Conservation (phyloP, 2,329 filamentous ascomycete genomes). For the Xylariomycetidae sp. region DNA sequence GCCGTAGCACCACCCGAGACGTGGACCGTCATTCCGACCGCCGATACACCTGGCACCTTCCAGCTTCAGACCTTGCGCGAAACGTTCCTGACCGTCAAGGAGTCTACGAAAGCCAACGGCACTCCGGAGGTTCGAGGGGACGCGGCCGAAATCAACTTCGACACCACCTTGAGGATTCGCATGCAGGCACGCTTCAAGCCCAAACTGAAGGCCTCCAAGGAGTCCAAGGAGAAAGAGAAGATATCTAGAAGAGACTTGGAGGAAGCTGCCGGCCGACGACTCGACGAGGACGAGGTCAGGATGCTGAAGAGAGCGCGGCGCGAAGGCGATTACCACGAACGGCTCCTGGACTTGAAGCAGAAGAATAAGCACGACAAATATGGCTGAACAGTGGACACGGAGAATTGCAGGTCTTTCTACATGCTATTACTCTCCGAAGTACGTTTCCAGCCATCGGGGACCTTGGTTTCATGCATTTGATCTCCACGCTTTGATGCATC, state of each 20-base stretch:
- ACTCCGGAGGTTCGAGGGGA: constrained; percentile 69
- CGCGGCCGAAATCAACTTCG: constrained; percentile 58
- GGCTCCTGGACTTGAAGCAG: constrained; percentile 76
- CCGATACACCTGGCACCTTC: constrained; percentile 65
- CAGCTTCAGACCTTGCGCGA: constrained; percentile 68
- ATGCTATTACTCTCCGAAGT: too few relatives aligned
- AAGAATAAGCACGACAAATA: constrained; percentile 93
- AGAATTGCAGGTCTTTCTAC: constrained; percentile 7
- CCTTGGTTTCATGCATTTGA: too few relatives aligned
- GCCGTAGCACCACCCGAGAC: constrained; percentile 81
- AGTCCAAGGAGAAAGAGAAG: constrained; percentile 77
- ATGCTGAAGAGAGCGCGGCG: constrained; percentile 73
- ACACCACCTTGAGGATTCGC: constrained; percentile 70
- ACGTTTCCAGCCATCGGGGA: too few relatives aligned
- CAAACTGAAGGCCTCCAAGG: constrained; percentile 68
- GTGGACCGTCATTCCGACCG: constrained; percentile 60
- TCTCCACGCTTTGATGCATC: constrained; percentile 52
- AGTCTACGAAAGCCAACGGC: constrained; percentile 43
- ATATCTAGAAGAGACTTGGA: constrained; percentile 83
- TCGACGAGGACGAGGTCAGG: constrained; percentile 83
- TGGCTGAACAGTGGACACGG: constrained; percentile 29
- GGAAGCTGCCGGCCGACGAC: constrained; percentile 64
- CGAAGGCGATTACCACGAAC: constrained; percentile 87
- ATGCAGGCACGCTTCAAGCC: constrained; percentile 98
- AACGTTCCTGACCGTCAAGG: constrained; percentile 60